Percentiles rank a stretch among this genome's conserved stretches.
phyloP scores from a whole-genome alignment of 768 basidiomycete genomes.

The Butyriboletus loyo region DNA sequence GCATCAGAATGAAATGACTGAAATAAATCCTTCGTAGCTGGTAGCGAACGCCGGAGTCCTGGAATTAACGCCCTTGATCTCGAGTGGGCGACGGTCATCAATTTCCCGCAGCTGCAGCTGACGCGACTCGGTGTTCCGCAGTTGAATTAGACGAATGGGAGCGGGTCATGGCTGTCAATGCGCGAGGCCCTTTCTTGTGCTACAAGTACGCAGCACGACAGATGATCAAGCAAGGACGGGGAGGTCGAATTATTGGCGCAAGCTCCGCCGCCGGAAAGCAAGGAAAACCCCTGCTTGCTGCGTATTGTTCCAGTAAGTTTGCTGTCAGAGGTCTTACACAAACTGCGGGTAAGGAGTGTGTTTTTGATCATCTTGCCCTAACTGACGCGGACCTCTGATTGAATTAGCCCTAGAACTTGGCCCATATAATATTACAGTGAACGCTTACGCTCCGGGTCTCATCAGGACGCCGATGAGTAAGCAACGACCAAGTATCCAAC shows the following conservation, averaged over 20 bases:
- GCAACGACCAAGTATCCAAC: not conserved
- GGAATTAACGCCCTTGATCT: not conserved
- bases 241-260: slow-evolving; percentile 39
- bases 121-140: not conserved
- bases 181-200: slow-evolving; percentile 34
- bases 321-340: slow-evolving; percentile 40
- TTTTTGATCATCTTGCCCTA: not conserved
- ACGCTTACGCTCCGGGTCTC: slow-evolving; percentile 37
- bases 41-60: slow-evolving; percentile 15
- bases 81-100: not conserved
- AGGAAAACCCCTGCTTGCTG: slow-evolving; percentile 12
- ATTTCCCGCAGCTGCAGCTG: not conserved
- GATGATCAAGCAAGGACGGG: slow-evolving; percentile 39
- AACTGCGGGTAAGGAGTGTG: slow-evolving; percentile 27
- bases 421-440: slow-evolving; percentile 34
- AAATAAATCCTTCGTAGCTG: slow-evolving; percentile 1
- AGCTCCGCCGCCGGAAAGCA: slow-evolving; percentile 22
- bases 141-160: slow-evolving; percentile 40
- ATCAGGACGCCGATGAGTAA: slow-evolving; percentile 31
- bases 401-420: slow-evolving; percentile 26
- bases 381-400: not conserved
- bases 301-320: slow-evolving; percentile 27
- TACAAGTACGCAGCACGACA: slow-evolving; percentile 39
- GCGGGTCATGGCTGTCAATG: slow-evolving; percentile 37
- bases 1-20: not conserved